A percentile compares a stretch with the other conserved stretches of the same genome.
phyloP scores from a whole-genome alignment of 768 basidiomycete genomes.

The Amanita inopinata region DNA sequence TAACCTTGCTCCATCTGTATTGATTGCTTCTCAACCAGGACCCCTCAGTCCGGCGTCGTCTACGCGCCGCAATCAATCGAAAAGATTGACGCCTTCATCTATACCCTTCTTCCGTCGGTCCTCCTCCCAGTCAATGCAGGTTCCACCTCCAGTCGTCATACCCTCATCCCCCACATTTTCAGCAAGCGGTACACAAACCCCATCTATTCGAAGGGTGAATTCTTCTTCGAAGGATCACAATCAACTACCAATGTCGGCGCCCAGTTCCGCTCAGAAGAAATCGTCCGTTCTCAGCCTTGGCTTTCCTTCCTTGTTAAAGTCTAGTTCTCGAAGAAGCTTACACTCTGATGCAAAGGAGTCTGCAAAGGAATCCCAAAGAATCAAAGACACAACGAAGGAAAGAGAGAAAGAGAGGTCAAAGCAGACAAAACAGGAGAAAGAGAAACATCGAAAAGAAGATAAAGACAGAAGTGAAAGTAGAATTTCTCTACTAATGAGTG shows the following conservation, averaged over 20 bases:
- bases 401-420: constrained; percentile 16
- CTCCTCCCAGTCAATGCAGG: constrained; percentile 79
- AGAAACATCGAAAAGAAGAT: constrained; percentile 62
- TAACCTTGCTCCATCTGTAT: constrained; percentile 43
- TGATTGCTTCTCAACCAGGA: constrained; percentile 42
- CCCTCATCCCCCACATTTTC: constrained; percentile 43
- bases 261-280: constrained; percentile 63
- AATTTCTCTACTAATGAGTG: constrained; percentile 77
- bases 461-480: constrained; percentile 87
- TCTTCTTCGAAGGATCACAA: constrained; percentile 48
- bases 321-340: constrained; percentile 73
- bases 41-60: constrained; percentile 71
- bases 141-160: constrained; percentile 38
- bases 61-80: constrained; percentile 58
- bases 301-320: constrained; percentile 77
- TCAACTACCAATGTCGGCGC: constrained; percentile 42
- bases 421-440: constrained; percentile 29
- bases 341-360: constrained; percentile 59
- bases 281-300: constrained; percentile 76
- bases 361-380: constrained; percentile 31
- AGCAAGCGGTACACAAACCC: constrained; percentile 27
- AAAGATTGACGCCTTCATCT: constrained; percentile 82
- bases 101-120: constrained; percentile 93
- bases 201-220: constrained; percentile 32
- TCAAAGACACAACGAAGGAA: constrained; percentile 36